These are phyloP conservation scores for Saccharomycopsis sp. DNA, from an alignment of 805 yeast species.

Conservation along the genomic window DNA sequence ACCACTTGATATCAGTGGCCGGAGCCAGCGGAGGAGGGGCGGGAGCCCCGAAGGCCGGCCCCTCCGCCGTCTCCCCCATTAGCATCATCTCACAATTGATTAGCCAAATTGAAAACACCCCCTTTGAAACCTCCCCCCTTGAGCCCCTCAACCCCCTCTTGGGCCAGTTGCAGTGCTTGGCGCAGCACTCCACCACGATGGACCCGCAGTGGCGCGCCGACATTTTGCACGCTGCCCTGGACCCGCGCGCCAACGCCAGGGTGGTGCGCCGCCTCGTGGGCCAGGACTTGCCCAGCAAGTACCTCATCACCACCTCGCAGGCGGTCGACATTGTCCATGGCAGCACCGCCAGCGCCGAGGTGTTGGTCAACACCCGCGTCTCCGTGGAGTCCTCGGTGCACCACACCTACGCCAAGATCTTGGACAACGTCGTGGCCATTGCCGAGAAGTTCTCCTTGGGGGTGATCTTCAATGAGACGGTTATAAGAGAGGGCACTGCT, in stretches of 20 bases:
- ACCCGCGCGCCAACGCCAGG: slow-evolving; percentile 29
- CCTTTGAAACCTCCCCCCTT: slow-evolving; percentile 40
- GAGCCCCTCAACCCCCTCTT: slow-evolving; percentile 51
- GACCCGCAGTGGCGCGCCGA: slow-evolving; percentile 24
- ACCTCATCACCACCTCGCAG: slow-evolving; percentile 51
- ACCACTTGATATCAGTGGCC: slow-evolving; percentile 39
- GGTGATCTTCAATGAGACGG: slow-evolving; percentile 32
- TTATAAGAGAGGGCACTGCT: slow-evolving; percentile 25
- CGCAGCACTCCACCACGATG: slow-evolving; percentile 36
- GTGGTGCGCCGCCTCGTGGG: slow-evolving; percentile 26
- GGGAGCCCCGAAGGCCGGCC: slow-evolving; percentile 37
- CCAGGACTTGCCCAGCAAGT: slow-evolving; percentile 24
- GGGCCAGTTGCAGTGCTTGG: slow-evolving; percentile 51
- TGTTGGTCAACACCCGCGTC: slow-evolving; percentile 56
- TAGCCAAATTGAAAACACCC: slow-evolving; percentile 45
- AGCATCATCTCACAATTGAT: slow-evolving; percentile 61
- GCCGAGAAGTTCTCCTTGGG: slow-evolving; percentile 44
- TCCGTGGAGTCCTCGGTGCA: slow-evolving; percentile 44
- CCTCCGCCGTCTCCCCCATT: slow-evolving; percentile 75
- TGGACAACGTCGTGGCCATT: slow-evolving; percentile 30
- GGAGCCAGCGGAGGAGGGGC: slow-evolving; percentile 60
- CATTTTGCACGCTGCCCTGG: slow-evolving; percentile 31
- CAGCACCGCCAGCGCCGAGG: slow-evolving; percentile 69
- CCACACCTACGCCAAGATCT: slow-evolving; percentile 33
- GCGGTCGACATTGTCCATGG: slow-evolving; percentile 61